These are phyloP conservation scores for Colletotrichum sp. DNA, from an alignment of 2,329 filamentous ascomycete genomes.

Conservation along the genomic window DNA sequence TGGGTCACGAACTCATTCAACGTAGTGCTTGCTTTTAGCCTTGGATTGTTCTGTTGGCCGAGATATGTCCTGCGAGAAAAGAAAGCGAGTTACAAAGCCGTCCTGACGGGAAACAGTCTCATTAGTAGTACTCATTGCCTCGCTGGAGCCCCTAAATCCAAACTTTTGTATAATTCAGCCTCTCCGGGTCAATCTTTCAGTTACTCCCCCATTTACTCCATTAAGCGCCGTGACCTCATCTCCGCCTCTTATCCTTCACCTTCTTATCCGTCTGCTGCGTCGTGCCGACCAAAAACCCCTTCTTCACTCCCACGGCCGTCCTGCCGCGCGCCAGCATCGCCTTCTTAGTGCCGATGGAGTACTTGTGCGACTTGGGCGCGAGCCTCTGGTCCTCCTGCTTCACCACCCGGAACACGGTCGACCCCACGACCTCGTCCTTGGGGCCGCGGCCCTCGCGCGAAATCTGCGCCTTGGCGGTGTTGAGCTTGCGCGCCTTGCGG, in stretches of 20 bases:
- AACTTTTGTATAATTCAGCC: slow-evolving; percentile 2
- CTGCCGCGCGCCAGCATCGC: slow-evolving; percentile 51
- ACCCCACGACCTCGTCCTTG: slow-evolving; percentile 54
- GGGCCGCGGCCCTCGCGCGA: slow-evolving; percentile 36
- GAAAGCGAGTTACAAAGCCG: neutral
- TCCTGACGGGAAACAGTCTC: neutral
- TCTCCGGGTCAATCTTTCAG: neutral
- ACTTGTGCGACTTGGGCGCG: slow-evolving; percentile 52
- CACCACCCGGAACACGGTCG: slow-evolving; percentile 58
- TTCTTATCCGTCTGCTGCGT: neutral
- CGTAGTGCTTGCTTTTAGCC: neutral
- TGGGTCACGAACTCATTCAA: neutral
- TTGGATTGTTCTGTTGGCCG: neutral
- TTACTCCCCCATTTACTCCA: neutral
- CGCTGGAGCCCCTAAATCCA: slow-evolving; percentile 1
- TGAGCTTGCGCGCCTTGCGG: slow-evolving; percentile 49
- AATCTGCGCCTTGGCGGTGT: slow-evolving; percentile 42
- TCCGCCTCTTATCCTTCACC: neutral
- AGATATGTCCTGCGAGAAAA: neutral
- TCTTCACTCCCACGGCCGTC: slow-evolving; percentile 35
- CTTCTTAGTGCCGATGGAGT: slow-evolving; percentile 47
- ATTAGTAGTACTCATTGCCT: neutral
- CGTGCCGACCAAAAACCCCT: slow-evolving; percentile 49
- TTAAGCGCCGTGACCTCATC: neutral
- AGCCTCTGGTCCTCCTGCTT: slow-evolving; percentile 50